These are phyloP conservation scores for Bipolaris sorokiniana DNA, from an alignment of 2,329 filamentous ascomycete species.

Conservation along the genomic window DNA sequence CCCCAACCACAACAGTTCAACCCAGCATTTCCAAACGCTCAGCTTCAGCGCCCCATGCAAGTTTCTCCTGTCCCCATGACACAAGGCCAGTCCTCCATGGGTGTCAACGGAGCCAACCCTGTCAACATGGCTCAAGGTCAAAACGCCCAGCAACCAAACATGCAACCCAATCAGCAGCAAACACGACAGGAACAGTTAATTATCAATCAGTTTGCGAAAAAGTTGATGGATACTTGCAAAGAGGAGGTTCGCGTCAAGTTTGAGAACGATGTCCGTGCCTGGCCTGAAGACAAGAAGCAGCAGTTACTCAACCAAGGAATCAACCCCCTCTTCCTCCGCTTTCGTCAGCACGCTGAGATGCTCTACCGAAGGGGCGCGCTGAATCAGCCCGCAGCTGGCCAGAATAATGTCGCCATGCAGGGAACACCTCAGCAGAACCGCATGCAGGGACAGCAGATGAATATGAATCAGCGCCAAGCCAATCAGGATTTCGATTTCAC, in stretches of 20 bases:
- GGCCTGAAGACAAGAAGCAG: slow-evolving; percentile 56
- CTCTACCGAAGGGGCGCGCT: slow-evolving; percentile 34
- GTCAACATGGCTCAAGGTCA: slow-evolving; percentile 30
- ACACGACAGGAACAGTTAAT: slow-evolving; percentile 31
- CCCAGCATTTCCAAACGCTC: slow-evolving; percentile 54
- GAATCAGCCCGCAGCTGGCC: slow-evolving; percentile 21
- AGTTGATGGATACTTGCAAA: slow-evolving; percentile 56
- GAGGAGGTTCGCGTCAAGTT: slow-evolving; percentile 57
- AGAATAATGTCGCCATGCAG: slow-evolving; percentile 46
- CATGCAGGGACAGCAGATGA: slow-evolving; percentile 37
- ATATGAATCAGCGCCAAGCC: slow-evolving; percentile 36
- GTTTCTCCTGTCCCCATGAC: slow-evolving; percentile 55
- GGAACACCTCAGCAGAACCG: slow-evolving; percentile 34
- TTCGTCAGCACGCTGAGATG: slow-evolving; percentile 56
- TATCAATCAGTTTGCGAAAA: slow-evolving; percentile 55
- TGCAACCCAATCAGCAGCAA: slow-evolving; percentile 35
- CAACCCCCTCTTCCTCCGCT: slow-evolving; percentile 59
- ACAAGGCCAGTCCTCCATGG: slow-evolving; percentile 41
- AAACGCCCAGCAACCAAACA: slow-evolving; percentile 41
- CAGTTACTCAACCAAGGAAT: slow-evolving; percentile 53
- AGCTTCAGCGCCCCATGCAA: slow-evolving; percentile 59
- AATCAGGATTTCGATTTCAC: slow-evolving; percentile 56
- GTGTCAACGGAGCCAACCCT: slow-evolving; percentile 37
- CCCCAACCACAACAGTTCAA: slow-evolving; percentile 53
- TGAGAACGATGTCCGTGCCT: slow-evolving; percentile 49